Base-by-base conservation (phyloP, 2,329 filamentous ascomycete species). In the Didymellaceae sp. region DNA sequence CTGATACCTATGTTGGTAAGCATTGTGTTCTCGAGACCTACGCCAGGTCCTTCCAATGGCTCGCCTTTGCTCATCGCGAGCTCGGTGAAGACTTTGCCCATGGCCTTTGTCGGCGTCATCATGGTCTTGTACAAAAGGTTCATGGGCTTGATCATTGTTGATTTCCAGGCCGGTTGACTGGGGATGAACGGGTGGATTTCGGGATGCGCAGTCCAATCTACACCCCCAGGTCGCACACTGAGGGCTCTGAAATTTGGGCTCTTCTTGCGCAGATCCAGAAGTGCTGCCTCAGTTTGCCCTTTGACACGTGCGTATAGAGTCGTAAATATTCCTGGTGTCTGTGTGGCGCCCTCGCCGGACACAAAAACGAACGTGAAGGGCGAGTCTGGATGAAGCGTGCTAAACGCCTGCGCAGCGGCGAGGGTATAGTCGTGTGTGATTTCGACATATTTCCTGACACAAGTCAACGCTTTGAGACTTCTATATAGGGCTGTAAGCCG, bases 301-400 rank as follows among this genome's bases (percentile, higher is more conserved):
- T 92, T 91, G 46, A 88, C 78, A 10, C 80, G 76, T 1, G 77
- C 85, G 62, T 83, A 91, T 34, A 83, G 71, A 14, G 80, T 68
- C 0, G 86, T 82, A 59, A 86, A 80, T 4, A 69, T 66, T 3
- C 80, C 79, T 0, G 86, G 87, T 1, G 72, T 72, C 14, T 80
- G 79, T 1, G 84, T 86, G 0, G 86, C 82, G 35, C 84, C 84
- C 42, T 77, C 73, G 39, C 86, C 87, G 0, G 88, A 91, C 22
- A 91, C 81, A 64, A 85, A 88, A 55, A 91, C 78, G 68, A 91
- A 91, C 42, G 83, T 83, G 70, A 91, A 86, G 0, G 84, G 81
- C 31, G 77, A 65, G 4, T 73, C 66, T 11, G 73, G 71, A 2
- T 79, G 73, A 10, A 86, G 70, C 0, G 68, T 68, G 1, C 78